Base-by-base conservation (phyloP, 176 grass and related monocot genomes). In the Triticum monococcum region DNA sequence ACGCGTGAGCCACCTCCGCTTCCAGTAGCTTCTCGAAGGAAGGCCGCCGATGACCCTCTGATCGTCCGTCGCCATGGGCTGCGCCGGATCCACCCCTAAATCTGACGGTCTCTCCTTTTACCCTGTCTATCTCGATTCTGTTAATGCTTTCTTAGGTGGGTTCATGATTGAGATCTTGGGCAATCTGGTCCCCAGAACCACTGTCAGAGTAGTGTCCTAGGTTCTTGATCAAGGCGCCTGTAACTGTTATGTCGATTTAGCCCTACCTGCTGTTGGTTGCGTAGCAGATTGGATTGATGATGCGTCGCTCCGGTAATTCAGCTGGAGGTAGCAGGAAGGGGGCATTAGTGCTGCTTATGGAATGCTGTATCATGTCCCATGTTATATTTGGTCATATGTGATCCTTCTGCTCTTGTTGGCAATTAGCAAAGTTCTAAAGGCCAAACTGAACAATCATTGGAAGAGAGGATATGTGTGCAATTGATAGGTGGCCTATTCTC, bases 71-170 rank as follows among this genome's bases (percentile, higher is more conserved):
- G 72, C 52, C 77, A 98, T 98, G 96, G 96, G 96, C 48, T 98
- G 96, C 82, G 96, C 87, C 68, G 96, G 93, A 95, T 98, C 96
- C 83, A 92, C 88, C 56, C 91, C 86, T 12, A 88, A 83, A 87
- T 83, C 86, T 68, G 93, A 95, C 8, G 91, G 90, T 94, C 40
- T 72, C 14, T 72, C 63, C 85, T 43, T 13, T 50, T 37, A 17
- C 50, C 30, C 18, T 18, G 17, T 24, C 28, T 66, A 25, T 67
- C 31, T 69, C 74, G 9, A 61, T 77, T 81, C 25, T 36, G 45
- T 40, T 48, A 13, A 8, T 7, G 57, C 71, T 68, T 12, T 65
- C 62, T 31, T 18, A 31, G 24, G 67, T 41, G 14, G 36, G 64
- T 81, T 91, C 46, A 22, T 77, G 64, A 77, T 75, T 72, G 79